A percentile compares a stretch with the other conserved stretches of the same genome.
Conservation (phyloP, 2,329 filamentous ascomycete species). For the Hypoxylon sp. region DNA sequence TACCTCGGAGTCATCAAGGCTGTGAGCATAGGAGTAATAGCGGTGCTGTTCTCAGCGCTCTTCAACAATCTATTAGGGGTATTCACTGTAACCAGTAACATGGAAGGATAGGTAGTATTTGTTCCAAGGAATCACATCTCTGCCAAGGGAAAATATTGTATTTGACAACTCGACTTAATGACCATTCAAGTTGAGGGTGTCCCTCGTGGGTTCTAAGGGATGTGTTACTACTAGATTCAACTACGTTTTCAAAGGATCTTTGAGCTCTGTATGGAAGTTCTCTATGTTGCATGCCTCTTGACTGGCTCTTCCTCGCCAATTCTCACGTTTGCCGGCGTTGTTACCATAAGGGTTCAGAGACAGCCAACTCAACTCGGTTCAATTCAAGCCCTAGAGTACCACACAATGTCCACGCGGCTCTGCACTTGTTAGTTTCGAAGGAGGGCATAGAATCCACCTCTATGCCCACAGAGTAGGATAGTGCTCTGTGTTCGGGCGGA, state of each 20-base stretch:
- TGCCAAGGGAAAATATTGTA: background rate
- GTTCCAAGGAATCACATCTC: background rate
- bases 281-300: background rate
- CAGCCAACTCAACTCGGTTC: background rate
- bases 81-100: background rate
- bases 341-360: background rate
- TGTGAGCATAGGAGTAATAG: background rate
- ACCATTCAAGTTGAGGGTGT: background rate
- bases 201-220: background rate
- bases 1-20: background rate
- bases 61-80: background rate
- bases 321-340: background rate
- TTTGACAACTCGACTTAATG: background rate
- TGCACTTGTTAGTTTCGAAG: background rate
- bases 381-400: background rate
- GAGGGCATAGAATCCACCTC: background rate
- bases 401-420: background rate
- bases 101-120: background rate
- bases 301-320: conserved; percentile 3
- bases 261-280: background rate
- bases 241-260: background rate
- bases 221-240: background rate
- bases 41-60: background rate
- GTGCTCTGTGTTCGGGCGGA: background rate
- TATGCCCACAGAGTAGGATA: background rate